These are phyloP conservation scores for Larix kaempferi DNA, from an alignment of 75 land plant genomes.

Conservation along the genomic window DNA sequence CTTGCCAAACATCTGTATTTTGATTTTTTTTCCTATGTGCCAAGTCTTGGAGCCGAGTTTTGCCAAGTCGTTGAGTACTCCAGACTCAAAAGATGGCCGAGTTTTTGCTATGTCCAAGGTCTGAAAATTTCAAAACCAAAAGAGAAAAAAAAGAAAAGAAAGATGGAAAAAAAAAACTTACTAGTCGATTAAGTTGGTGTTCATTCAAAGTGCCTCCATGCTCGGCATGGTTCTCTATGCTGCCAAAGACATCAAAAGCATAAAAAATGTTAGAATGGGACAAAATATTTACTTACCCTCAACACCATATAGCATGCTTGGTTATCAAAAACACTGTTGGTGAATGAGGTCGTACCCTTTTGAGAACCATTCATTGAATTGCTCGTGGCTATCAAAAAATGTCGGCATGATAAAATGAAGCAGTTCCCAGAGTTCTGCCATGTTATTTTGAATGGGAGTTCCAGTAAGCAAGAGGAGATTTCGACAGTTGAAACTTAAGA, in stretches of 20 bases:
- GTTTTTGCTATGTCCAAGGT: neutral
- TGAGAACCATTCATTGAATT: slow-evolving; percentile 99
- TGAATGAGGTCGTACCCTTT: slow-evolving; percentile 67
- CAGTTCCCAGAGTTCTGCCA: slow-evolving; percentile 99
- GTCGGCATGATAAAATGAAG: slow-evolving; percentile 99
- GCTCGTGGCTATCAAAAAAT: slow-evolving; percentile 98
- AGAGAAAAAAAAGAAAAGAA: neutral
- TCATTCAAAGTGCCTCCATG: slow-evolving; percentile 98
- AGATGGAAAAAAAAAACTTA: slow-evolving; percentile 13
- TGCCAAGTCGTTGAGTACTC: too few relatives aligned
- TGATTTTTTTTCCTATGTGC: neutral
- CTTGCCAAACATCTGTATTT: neutral
- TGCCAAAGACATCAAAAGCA: slow-evolving; percentile 14
- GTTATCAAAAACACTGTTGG: neutral
- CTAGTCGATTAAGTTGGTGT: slow-evolving; percentile 95
- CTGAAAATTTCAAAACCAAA: too few relatives aligned
- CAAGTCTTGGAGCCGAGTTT: too few relatives aligned
- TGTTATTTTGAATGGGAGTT: slow-evolving; percentile 97
- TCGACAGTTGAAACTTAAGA: slow-evolving; percentile 91
- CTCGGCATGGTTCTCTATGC: slow-evolving; percentile 97
- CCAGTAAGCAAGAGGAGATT: slow-evolving; percentile 95
- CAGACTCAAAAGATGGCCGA: too few relatives aligned
- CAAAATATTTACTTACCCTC: neutral
- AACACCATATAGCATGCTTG: neutral
- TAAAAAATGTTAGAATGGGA: neutral